Evolutionary conservation across 2,329 filamentous ascomycete species (phyloP).

Genomic region (Neocucurbitaria cava): DNA sequence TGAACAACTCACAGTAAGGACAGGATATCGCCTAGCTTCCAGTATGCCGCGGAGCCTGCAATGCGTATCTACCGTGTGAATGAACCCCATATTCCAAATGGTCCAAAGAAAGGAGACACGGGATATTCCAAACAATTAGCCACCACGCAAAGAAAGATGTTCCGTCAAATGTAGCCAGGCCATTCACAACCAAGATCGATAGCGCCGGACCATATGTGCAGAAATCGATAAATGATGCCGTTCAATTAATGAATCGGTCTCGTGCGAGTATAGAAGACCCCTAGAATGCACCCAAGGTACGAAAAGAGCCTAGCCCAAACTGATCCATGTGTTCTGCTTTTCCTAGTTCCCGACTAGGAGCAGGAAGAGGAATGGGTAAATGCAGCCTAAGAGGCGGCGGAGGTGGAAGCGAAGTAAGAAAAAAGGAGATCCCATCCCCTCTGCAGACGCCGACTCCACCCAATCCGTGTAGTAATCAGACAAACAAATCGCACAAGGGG

Average conservation of each 20-base stretch:
- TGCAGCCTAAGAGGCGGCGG: constrained; percentile 3
- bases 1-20: constrained; percentile 36
- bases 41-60: constrained; percentile 26
- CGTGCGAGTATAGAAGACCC: constrained; percentile 8
- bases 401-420: constrained; percentile 13
- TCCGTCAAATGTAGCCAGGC: constrained; percentile 31
- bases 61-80: constrained; percentile 34
- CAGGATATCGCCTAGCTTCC: constrained; percentile 37
- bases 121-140: constrained; percentile 28
- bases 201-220: constrained; percentile 41
- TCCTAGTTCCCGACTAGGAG: constrained; percentile 23
- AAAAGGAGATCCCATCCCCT: constrained; percentile 12
- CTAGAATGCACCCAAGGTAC: constrained; percentile 13
- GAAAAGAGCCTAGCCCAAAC: constrained; percentile 15
- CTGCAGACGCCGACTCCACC: constrained; percentile 39
- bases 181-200: constrained; percentile 33
- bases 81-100: constrained; percentile 17
- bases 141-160: constrained; percentile 33
- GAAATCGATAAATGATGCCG: constrained; percentile 22
- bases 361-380: constrained; percentile 18
- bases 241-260: not conserved
- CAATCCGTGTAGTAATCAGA: constrained; percentile 29
- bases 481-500: constrained; percentile 50
- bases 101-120: constrained; percentile 14
- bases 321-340: constrained; percentile 22